Conservation (phyloP, 805 yeast species). For the Wickerhamomyces chaumierensis region DNA sequence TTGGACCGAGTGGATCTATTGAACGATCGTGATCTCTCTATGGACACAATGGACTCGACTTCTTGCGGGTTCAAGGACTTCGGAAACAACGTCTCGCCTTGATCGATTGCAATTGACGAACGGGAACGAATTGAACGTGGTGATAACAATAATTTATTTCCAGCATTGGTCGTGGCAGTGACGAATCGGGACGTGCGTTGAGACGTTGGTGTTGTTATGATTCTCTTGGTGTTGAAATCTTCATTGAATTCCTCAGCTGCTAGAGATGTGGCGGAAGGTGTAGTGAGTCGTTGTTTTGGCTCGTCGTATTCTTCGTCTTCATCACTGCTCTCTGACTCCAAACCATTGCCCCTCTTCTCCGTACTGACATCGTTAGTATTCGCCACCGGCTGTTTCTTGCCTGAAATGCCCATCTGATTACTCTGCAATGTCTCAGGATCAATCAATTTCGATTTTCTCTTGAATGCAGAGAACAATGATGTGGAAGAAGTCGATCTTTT, state of each 20-base stretch:
- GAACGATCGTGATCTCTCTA: constrained; percentile 59
- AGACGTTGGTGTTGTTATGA: background rate
- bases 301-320: background rate
- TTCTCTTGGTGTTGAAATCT: constrained; percentile 14
- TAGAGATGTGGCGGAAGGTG: background rate
- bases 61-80: constrained; percentile 55
- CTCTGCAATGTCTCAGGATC: background rate
- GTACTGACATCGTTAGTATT: too few relatives aligned
- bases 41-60: constrained; percentile 56
- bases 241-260: constrained; percentile 11
- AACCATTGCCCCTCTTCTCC: too few relatives aligned
- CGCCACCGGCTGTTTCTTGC: too few relatives aligned
- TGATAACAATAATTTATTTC: constrained; percentile 1
- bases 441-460: constrained; percentile 5
- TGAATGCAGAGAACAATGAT: constrained; percentile 18
- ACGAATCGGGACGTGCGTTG: background rate
- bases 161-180: background rate
- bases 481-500: constrained; percentile 16
- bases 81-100: constrained; percentile 61
- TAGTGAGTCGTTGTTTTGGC: background rate
- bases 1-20: constrained; percentile 27
- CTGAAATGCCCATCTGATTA: too few relatives aligned
- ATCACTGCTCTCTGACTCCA: too few relatives aligned
- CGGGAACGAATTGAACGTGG: constrained; percentile 2
- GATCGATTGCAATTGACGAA: constrained; percentile 10